Evolutionary conservation across 2,329 filamentous ascomycete species (phyloP).

Genomic region (Botrytis porri): DNA sequence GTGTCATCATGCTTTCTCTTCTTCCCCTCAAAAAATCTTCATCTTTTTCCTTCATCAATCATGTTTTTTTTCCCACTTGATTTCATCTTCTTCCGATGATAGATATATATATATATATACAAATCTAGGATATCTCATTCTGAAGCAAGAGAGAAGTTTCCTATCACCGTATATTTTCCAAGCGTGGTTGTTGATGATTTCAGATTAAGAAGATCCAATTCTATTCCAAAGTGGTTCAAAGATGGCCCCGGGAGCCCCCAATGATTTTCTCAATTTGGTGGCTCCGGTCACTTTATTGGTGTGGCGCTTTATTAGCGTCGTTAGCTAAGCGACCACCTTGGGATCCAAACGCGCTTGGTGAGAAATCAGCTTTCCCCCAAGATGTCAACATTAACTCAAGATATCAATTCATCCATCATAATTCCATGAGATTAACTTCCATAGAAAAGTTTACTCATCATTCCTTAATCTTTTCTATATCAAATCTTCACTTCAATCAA

Average conservation of each 20-base stretch:
- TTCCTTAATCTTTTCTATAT: background rate
- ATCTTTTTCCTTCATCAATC: background rate
- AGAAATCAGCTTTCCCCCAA: constrained; percentile 17
- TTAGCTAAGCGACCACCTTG: constrained; percentile 13
- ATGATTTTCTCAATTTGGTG: background rate
- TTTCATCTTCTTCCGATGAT: background rate
- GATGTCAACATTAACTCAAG: constrained; percentile 12
- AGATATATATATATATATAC: too few species aligned
- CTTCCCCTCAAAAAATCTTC: background rate
- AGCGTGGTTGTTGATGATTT: background rate
- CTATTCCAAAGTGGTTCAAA: background rate
- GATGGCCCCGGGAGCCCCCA: background rate
- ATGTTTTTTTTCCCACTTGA: background rate
- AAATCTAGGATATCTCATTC: background rate
- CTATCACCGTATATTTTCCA: background rate
- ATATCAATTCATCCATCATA: constrained; percentile 12
- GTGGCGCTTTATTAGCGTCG: constrained; percentile 15
- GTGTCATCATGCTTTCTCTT: constrained; percentile 7
- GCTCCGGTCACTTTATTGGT: background rate
- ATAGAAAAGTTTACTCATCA: background rate
- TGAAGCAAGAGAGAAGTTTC: background rate
- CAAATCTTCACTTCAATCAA: background rate
- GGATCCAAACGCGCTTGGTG: constrained; percentile 15
- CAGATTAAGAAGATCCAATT: background rate
- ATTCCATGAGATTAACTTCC: background rate